Evolutionary conservation across 164 flowering plant genomes (phyloP).

Genomic region (Vitis riparia): DNA sequence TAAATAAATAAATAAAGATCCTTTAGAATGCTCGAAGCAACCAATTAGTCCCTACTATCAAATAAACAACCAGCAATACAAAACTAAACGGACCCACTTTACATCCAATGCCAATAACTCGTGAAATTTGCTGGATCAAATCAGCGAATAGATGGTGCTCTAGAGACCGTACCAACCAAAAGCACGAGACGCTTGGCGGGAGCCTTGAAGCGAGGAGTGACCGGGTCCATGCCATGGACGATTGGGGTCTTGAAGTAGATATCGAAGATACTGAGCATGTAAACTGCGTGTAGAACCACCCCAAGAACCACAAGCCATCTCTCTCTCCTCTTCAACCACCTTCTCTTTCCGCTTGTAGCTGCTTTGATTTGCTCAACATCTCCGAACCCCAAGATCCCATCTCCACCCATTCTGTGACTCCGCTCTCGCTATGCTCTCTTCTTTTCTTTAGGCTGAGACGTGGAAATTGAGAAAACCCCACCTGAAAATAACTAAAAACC

Average conservation of each 20-base stretch:
- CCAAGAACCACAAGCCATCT: conserved; percentile 86
- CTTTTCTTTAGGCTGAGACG: background rate
- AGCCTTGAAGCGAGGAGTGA: conserved; percentile 60
- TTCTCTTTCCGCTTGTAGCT: conserved; percentile 9
- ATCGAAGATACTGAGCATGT: conserved; percentile 96
- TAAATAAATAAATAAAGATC: too few relatives aligned
- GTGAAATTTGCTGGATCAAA: background rate
- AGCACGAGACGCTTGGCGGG: conserved; percentile 97
- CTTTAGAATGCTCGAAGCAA: too few relatives aligned
- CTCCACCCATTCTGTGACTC: conserved; percentile 22
- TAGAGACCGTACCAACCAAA: conserved; percentile 51
- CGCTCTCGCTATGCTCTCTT: background rate
- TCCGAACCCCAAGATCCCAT: conserved; percentile 55
- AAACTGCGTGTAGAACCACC: conserved; percentile 77
- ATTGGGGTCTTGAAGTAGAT: conserved; percentile 94
- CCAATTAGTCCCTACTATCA: too few relatives aligned
- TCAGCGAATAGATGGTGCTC: conserved; percentile 3
- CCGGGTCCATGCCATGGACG: conserved; percentile 94
- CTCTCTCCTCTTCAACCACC: conserved; percentile 63
- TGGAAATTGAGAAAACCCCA: too few relatives aligned
- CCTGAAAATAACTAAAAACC: background rate
- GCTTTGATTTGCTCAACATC: conserved; percentile 16
- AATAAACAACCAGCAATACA: background rate
- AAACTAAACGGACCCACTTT: background rate
- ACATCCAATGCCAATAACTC: background rate